Evolutionary conservation across 208 protist genomes (phyloP).

Genomic region (Trypanosoma vivax): DNA sequence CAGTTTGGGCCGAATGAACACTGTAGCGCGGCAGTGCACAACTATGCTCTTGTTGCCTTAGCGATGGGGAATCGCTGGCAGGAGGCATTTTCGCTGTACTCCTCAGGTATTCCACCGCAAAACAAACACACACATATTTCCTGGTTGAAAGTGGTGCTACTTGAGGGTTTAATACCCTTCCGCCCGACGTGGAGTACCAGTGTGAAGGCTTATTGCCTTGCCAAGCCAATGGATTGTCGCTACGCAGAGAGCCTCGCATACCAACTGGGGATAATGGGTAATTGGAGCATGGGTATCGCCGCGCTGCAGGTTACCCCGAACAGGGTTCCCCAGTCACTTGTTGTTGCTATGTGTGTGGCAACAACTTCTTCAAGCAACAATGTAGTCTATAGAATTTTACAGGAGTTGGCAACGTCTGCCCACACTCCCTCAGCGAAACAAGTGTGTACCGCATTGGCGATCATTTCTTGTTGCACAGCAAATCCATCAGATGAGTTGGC

Average conservation of each 20-base stretch:
- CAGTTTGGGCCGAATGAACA: background rate
- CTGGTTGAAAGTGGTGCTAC: constrained; percentile 5
- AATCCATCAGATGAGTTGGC: background rate
- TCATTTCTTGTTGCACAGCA: constrained; percentile 3
- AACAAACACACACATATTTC: constrained; percentile 8
- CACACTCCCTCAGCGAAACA: constrained; percentile 7
- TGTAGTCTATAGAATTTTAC: background rate
- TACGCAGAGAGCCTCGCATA: background rate
- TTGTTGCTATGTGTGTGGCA: background rate
- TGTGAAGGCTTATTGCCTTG: background rate
- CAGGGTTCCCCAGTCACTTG: constrained; percentile 2
- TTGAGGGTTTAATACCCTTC: constrained; percentile 9
- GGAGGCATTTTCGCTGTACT: constrained; percentile 31
- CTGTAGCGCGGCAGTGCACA: constrained; percentile 30
- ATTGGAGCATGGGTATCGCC: background rate
- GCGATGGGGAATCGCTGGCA: constrained; percentile 18
- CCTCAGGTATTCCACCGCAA: background rate
- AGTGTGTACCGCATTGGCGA: background rate
- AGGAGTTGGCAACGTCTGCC: background rate
- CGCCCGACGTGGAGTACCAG: constrained; percentile 1
- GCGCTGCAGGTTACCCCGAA: background rate
- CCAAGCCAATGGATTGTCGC: background rate
- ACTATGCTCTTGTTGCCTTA: constrained; percentile 35
- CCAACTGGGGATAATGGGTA: background rate
- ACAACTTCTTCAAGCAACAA: background rate